A percentile compares a stretch with the other conserved stretches of the same genome.
Conservation (phyloP, 306 rosid species). For the Comarum palustre region DNA sequence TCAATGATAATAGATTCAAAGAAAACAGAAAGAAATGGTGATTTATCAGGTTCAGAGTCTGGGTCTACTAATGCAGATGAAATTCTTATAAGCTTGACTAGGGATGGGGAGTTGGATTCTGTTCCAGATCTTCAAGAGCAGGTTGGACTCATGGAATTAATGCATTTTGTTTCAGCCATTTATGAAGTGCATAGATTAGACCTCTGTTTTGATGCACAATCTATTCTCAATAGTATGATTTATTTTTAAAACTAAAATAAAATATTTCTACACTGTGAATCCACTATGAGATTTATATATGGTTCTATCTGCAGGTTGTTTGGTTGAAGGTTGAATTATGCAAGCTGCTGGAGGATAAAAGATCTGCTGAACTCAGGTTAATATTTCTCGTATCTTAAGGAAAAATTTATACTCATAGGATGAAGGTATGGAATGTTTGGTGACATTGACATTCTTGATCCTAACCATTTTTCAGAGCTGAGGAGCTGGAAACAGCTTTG, state of each 20-base stretch:
- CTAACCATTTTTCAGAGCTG: conserved; percentile 58
- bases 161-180: conserved; percentile 21
- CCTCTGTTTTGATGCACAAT: background rate
- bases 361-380: conserved; percentile 88
- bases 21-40: conserved; percentile 49
- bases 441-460: conserved; percentile 24
- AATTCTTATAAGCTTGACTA: conserved; percentile 64
- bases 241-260: too few species aligned
- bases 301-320: conserved; percentile 62
- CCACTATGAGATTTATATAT: conserved; percentile 22
- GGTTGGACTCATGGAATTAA: conserved; percentile 33
- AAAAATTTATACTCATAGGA: background rate
- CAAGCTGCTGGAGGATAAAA: conserved; percentile 77
- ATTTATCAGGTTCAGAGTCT: conserved; percentile 68
- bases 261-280: too few species aligned
- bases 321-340: conserved; percentile 89
- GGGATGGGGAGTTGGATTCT: conserved; percentile 75
- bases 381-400: conserved; percentile 14
- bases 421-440: background rate
- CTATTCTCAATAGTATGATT: too few species aligned
- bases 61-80: conserved; percentile 88
- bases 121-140: conserved; percentile 88
- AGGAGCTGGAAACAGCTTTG: conserved; percentile 95
- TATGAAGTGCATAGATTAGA: background rate
- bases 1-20: conserved; percentile 45